Evolutionary conservation across 805 yeast genomes (phyloP), one percentile per base, ranked within the genome.

Genomic region (Saccharomycopsis sp.): DNA sequence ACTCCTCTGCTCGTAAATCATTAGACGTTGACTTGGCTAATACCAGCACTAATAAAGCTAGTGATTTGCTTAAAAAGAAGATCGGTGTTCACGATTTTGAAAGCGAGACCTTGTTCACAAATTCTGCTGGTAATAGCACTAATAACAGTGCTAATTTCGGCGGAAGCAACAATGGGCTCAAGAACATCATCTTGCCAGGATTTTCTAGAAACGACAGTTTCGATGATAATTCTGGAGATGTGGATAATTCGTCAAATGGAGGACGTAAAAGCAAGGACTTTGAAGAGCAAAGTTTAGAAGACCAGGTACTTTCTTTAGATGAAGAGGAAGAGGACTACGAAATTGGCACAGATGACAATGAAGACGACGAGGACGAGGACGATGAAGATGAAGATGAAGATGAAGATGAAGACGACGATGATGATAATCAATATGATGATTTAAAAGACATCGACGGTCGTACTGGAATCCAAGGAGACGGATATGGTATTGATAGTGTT

Each of bases 221-320:
- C 22, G 49, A 44, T 44, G 22, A 44, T 44, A 44, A 19, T 17
- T 44, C 49, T 17, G 49, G 22, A 8, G 22, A 29, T 29, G 38
- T 5, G n/a, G n/a, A n/a, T n/a, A n/a, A n/a, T n/a, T n/a, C n/a
- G 38, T 29, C 38, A 12, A 29, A 29, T 44, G 49, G 19, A 17
- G 22, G 22, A 17, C 49, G 49, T 12, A 44, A 44, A 44, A 44
- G 49, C 22, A 44, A 44, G 7, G 56, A 62, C 29, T 65, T 63
- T 17, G 70, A 65, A 12, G 22, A 44, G 22, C 49, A 44, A 17
- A 44, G 49, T 17, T 62, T 69, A 15, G 75, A 73, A 41, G 68
- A 70, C 35, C 76, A 75, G 1, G 64, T 76, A 17, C 68, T 78
- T 69, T 77, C 83, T 1, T 75, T 80, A 9, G 82, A 76, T 61